phyloP scores from a whole-genome alignment of 306 rosid species.

The Malus sylvestris region DNA sequence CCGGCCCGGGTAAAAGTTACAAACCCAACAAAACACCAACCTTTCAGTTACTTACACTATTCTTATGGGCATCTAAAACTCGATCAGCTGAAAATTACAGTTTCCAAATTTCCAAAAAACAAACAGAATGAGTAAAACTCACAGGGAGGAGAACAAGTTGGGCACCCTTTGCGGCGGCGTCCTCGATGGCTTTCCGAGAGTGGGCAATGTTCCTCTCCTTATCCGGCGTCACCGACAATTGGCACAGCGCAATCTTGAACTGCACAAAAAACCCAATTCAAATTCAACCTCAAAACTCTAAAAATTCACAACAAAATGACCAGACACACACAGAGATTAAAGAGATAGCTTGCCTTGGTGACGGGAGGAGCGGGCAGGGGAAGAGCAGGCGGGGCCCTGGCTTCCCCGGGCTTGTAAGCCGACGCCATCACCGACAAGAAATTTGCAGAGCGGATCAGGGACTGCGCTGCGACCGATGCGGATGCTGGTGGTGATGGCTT shows the following conservation, averaged over 20 bases:
- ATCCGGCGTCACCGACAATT: constrained; percentile 70
- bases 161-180: constrained; percentile 77
- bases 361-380: constrained; percentile 62
- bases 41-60: background rate
- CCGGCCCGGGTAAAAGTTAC: background rate
- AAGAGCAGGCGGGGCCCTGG: constrained; percentile 68
- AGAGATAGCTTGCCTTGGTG: constrained; percentile 41
- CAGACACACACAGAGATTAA: background rate
- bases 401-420: constrained; percentile 47
- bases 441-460: constrained; percentile 12
- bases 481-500: background rate
- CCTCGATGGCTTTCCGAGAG: constrained; percentile 70
- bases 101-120: background rate
- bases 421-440: constrained; percentile 48
- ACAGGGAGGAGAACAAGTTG: constrained; percentile 80
- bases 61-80: background rate
- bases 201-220: constrained; percentile 74
- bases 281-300: background rate
- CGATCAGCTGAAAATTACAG: background rate
- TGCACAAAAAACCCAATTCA: constrained; percentile 15
- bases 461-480: constrained; percentile 2
- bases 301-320: background rate
- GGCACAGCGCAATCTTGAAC: constrained; percentile 87
- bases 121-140: constrained; percentile 5
- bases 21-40: background rate